phyloP scores from a whole-genome alignment of 2,329 filamentous ascomycete species.

The Xylariaceae sp. region DNA sequence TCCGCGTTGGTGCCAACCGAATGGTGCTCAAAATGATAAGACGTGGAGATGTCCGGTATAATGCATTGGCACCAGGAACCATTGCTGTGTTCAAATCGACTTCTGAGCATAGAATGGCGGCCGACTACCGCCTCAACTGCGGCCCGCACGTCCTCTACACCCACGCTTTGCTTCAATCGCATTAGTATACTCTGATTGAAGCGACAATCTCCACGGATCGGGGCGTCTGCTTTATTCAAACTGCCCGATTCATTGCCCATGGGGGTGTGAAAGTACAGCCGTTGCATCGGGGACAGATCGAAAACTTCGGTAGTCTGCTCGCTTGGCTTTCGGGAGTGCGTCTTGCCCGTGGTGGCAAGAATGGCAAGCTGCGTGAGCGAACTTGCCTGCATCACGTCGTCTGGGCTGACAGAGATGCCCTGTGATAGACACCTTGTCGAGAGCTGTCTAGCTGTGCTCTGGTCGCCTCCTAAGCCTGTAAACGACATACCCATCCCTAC shows the following conservation, averaged over 20 bases:
- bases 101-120: slow-evolving; percentile 49
- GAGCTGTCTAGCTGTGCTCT: slow-evolving; percentile 34
- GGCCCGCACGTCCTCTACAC: slow-evolving; percentile 40
- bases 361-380: slow-evolving; percentile 35
- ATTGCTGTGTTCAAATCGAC: slow-evolving; percentile 35
- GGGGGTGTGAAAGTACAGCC: slow-evolving; percentile 46
- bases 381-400: slow-evolving; percentile 33
- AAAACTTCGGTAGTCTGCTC: slow-evolving; percentile 35
- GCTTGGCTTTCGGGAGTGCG: slow-evolving; percentile 25
- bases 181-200: slow-evolving; percentile 50
- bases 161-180: slow-evolving; percentile 36
- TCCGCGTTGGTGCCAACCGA: slow-evolving; percentile 36
- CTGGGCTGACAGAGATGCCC: slow-evolving; percentile 32
- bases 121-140: slow-evolving; percentile 45
- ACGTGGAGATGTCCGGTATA: slow-evolving; percentile 33
- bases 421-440: slow-evolving; percentile 34
- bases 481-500: slow-evolving; percentile 41
- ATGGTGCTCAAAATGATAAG: slow-evolving; percentile 42
- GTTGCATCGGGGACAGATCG: slow-evolving; percentile 50
- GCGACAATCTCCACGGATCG: slow-evolving; percentile 33
- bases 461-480: slow-evolving; percentile 35
- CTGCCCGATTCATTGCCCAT: slow-evolving; percentile 33
- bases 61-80: slow-evolving; percentile 45
- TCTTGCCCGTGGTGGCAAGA: slow-evolving; percentile 27
- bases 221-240: slow-evolving; percentile 9